Conservation (phyloP, 345 rosid genomes). For the Populus tremula region DNA sequence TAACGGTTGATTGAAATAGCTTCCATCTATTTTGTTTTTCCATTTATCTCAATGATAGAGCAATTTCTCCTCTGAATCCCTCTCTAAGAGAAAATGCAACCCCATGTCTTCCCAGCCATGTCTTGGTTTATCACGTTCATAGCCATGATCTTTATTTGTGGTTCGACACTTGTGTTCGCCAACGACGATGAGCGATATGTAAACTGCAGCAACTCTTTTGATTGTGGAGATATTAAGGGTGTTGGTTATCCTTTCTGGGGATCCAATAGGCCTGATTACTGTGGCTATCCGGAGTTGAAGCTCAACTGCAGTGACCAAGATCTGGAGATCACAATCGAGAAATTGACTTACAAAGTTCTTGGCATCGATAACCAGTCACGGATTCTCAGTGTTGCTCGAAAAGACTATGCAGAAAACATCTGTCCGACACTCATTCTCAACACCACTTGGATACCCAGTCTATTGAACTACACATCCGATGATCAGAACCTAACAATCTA, state of each 20-base stretch:
- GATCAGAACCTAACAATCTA: slow-evolving; percentile 16
- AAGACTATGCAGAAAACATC: slow-evolving; percentile 8
- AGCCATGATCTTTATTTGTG: neutral
- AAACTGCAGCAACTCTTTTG: slow-evolving; percentile 18
- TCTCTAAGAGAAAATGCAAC: neutral
- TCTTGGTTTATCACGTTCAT: neutral
- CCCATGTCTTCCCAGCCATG: neutral
- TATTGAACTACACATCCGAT: neutral
- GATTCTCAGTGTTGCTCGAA: slow-evolving; percentile 22
- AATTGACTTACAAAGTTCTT: slow-evolving; percentile 28
- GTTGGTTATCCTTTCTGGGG: slow-evolving; percentile 43
- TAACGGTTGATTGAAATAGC: neutral
- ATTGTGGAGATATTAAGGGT: slow-evolving; percentile 24
- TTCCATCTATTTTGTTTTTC: neutral
- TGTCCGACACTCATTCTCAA: slow-evolving; percentile 17
- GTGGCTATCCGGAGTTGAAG: slow-evolving; percentile 27
- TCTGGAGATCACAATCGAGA: slow-evolving; percentile 20
- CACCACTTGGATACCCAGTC: neutral
- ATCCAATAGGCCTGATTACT: slow-evolving; percentile 5
- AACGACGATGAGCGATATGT: slow-evolving; percentile 3
- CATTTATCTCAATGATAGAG: neutral
- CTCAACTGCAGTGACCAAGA: slow-evolving; percentile 19
- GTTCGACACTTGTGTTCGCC: neutral
- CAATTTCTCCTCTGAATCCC: neutral
- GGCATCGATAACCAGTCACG: neutral